These are phyloP conservation scores for Raffaelea arxii DNA, from an alignment of 2,329 filamentous ascomycete species.

Conservation along the genomic window DNA sequence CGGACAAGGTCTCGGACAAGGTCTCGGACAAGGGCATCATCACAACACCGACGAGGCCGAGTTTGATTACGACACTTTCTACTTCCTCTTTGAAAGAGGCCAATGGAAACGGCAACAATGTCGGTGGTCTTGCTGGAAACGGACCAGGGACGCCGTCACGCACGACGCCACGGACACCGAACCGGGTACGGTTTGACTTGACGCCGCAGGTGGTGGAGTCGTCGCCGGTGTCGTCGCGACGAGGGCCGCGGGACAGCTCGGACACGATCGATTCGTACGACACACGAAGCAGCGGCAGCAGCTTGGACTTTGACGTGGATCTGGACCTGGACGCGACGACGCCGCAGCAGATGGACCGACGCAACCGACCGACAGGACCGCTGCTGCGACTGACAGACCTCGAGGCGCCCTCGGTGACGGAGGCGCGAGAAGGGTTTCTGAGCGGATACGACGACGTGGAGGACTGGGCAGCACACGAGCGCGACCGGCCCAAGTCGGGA, in stretches of 20 bases:
- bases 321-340: constrained; percentile 18
- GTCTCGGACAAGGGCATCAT: no score
- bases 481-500: constrained; percentile 67
- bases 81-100: no score
- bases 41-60: no score
- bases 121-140: no score
- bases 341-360: constrained; percentile 31
- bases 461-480: constrained; percentile 42
- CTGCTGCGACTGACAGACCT: constrained; percentile 71
- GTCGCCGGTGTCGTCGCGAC: background rate
- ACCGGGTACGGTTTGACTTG: constrained; percentile 66
- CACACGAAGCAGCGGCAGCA: background rate
- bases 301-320: constrained; percentile 18
- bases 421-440: constrained; percentile 40
- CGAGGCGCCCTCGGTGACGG: constrained; percentile 65
- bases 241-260: constrained; percentile 14
- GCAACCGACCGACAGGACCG: constrained; percentile 60
- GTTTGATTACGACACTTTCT: no score
- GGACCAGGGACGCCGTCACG: no score
- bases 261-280: no score
- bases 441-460: constrained; percentile 30
- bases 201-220: constrained; percentile 31
- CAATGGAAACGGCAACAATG: no score
- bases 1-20: no score
- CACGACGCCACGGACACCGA: constrained; percentile 55